Base-by-base conservation (phyloP, 352 stramenopile species). In the Phytophthora colocasiae region DNA sequence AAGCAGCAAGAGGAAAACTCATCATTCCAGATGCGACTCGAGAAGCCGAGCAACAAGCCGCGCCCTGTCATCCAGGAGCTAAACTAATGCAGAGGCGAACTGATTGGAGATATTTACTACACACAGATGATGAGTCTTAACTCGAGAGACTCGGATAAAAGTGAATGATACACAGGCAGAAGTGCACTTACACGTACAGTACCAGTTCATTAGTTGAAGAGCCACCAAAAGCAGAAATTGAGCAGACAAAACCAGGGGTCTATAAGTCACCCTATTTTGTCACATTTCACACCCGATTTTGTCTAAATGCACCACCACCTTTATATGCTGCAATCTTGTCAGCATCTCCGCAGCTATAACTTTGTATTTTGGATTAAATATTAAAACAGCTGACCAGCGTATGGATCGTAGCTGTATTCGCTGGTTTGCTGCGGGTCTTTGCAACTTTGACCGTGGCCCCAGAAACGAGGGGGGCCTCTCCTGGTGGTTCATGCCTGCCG, bases 61-160 rank as follows among this genome's bases (percentile, higher is more conserved):
- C 71, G 71, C 7, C 79, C 85, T 12, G 67, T 91, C 24, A 93
- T 93, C 63, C 85, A 93, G 73, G 85, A 93, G 58, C 69, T 93
- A 24, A 90, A 87, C 57, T 93, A 71, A 67, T 34, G 11, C 31
- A 15, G 54, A 32, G 24, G n/a, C 17, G 22, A 52, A 31, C 41
- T 67, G 40, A 40, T 47, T 45, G n/a, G 40, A 53, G 39, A 65
- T 69, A 73, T 66, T 73, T 72, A 72, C 62, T 54, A 66, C 60
- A 66, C 34, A 24, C 12, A 59, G 52, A 56, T 58, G 24, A 38
- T n/a, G 17, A n/a, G 60, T 10, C 1, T 29, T 5, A 19, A 45
- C 3, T 29, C 8, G 36, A 45, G 36, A 45, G 32, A 7, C 19
- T 46, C 46, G 32, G 17, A 72, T 66, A 66, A 66, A 29, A 66